Evolutionary conservation across 257 asterid genomes (phyloP), one percentile per base, ranked within the genome.

Genomic region (Catharanthus roseus): DNA sequence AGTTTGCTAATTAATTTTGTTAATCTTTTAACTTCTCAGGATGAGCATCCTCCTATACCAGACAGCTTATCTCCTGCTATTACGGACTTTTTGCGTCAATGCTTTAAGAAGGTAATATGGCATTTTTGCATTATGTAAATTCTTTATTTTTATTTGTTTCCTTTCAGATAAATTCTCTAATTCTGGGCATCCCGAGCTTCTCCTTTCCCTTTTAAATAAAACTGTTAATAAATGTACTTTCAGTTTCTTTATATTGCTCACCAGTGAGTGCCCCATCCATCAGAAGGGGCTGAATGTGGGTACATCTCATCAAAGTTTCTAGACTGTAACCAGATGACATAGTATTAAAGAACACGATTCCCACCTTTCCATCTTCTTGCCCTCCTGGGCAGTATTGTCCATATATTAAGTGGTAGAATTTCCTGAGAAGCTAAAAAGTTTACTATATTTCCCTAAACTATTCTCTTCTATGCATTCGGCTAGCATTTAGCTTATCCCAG

Each of bases 41-140:
- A 83, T 68, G 82, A 79, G 61, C 84, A 83, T 68, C 87, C 87
- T 60, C 87, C 87, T 68, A 83, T 83, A 65, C 85, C 87, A 18
- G 87, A 83, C 75, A 77, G 87, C 41, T 76, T 83, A 38, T 81
- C 85, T 63, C 84, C 87, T 67, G 78, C 82, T 41, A 83, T 83
- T 73, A 81, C 87, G 60, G 87, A 83, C 74, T 83, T 83, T 74
- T 68, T 83, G 45, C 80, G 80, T 23, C 87, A 83, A 77, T 83
- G 87, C 77, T 83, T 83, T 75, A 79, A 81, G 80, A 83, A 83
- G 87, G 87, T 34, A 38, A 34, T 15, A 34, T 62, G 0, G 28
- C 47, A 21, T 3, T 61, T 62, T 21, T 33, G 24, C 13, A 42
- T 10, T 42, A 1, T 10, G 12, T 36, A 8, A 45, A 21, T 34